These are phyloP conservation scores for Forsythia suspensa DNA, from an alignment of 257 asterid species.

Conservation along the genomic window DNA sequence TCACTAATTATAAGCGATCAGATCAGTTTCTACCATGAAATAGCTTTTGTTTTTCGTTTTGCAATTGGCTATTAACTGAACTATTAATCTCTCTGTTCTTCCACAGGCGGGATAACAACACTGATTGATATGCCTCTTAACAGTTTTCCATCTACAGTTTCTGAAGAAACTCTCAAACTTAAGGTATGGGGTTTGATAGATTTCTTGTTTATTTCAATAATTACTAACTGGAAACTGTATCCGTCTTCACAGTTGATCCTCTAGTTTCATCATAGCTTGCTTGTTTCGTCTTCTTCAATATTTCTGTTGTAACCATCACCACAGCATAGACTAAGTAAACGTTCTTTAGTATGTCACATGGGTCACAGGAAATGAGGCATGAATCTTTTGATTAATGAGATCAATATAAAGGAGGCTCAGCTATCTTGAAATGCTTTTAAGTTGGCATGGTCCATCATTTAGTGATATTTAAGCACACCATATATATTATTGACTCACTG, in stretches of 20 bases:
- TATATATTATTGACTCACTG: conserved; percentile 15
- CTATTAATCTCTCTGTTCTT: conserved; percentile 11
- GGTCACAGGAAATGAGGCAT: not conserved
- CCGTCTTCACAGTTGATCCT: conserved; percentile 1
- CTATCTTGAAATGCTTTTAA: not conserved
- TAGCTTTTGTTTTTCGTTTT: not conserved
- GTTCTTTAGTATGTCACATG: not conserved
- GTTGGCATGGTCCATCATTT: not conserved
- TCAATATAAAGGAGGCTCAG: not conserved
- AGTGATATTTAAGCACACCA: not conserved
- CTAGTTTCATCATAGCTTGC: not conserved
- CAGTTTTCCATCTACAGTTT: conserved; percentile 80
- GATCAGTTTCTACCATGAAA: not conserved
- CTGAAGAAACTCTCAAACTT: conserved; percentile 78
- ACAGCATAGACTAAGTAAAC: not conserved
- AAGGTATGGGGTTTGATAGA: conserved; percentile 47
- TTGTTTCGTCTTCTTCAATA: not conserved
- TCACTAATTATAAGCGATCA: not conserved
- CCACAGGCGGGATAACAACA: conserved; percentile 89
- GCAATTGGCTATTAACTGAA: not conserved
- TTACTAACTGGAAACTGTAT: not conserved
- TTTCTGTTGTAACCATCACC: not conserved
- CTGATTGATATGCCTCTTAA: conserved; percentile 97
- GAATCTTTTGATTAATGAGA: not conserved
- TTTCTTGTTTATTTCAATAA: conserved; percentile 3